Base-by-base conservation (phyloP, 805 yeast genomes). In the Kazachstania kunashirensis region DNA sequence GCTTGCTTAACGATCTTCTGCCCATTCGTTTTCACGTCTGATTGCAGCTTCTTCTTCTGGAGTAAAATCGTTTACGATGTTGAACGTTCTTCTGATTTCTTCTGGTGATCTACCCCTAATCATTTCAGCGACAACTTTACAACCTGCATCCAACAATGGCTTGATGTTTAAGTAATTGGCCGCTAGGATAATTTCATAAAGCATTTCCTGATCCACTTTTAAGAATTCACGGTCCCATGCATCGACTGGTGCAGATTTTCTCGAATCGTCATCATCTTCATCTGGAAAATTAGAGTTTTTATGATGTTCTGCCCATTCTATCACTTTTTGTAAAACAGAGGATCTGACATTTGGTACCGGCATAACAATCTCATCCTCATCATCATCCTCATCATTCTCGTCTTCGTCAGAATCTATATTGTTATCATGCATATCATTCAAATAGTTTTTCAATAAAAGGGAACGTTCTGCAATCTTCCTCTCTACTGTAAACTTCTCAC, bases 261-360 rank as follows among this genome's bases (percentile, higher is more conserved):
- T 77, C 17, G 84, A 73, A 48, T 84, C 94, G 37, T 81, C 88
- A 45, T 84, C 95, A 40, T 76, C 84, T 37, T 79, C 88, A 44
- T 78, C 85, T 14, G 84, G 83, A 61, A 79, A 79, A 14, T 67
- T 68, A 8, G 82, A 73, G 55, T 84, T 86, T 59, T 79, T 82
- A 67, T 89, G 96, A 59, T 89, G 92, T 53, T 84, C 94, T 52
- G 96, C 86, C 94, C 96, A 89, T 57, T 89, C 95, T 37, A 89
- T 68, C n/a, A 89, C 89, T 56, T 86, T 85, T 58, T 81, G 76
- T 62, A 89, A 69, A 15, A 89, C 95, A 13, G 81, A 77, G 8
- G 94, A 81, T 47, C 89, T 70, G 25, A 86, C 96, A 53, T 84
- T 86, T 27, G 95, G 95, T 10, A 86, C 76, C 25, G 96, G 96